These are phyloP conservation scores for Colletotrichum sublineola DNA, from an alignment of 2,329 filamentous ascomycete genomes.

Conservation along the genomic window DNA sequence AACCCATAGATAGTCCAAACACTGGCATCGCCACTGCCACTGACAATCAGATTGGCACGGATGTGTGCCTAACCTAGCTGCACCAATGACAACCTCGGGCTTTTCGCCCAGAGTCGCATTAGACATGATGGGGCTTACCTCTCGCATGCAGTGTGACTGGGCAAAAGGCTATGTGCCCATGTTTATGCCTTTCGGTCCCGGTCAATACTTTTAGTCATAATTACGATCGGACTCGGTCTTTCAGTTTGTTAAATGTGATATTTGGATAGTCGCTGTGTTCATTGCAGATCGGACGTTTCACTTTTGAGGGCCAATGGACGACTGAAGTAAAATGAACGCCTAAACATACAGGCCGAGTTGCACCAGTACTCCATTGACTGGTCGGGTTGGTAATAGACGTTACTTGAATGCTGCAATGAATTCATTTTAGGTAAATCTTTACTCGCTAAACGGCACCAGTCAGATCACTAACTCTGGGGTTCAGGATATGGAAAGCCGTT, in stretches of 20 bases:
- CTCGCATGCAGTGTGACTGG: not conserved
- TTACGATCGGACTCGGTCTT: not conserved
- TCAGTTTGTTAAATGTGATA: not conserved
- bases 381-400: too few species aligned
- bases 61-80: not conserved
- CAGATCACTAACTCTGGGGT: too few species aligned
- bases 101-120: not conserved
- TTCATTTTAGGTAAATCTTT: too few species aligned
- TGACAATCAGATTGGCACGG: not conserved
- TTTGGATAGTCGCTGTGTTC: not conserved
- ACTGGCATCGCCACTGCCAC: not conserved
- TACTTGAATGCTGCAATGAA: too few species aligned
- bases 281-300: not conserved
- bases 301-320: too few species aligned
- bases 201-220: not conserved
- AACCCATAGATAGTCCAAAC: not conserved
- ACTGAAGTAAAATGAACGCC: too few species aligned
- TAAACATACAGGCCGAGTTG: too few species aligned
- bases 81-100: not conserved
- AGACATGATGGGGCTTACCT: not conserved
- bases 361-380: too few species aligned
- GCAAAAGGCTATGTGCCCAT: not conserved
- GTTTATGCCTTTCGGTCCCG: not conserved
- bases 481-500: too few species aligned
- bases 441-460: too few species aligned